These are phyloP conservation scores for Oenanthe javanica DNA, from an alignment of 140 eudicot species.

Conservation along the genomic window DNA sequence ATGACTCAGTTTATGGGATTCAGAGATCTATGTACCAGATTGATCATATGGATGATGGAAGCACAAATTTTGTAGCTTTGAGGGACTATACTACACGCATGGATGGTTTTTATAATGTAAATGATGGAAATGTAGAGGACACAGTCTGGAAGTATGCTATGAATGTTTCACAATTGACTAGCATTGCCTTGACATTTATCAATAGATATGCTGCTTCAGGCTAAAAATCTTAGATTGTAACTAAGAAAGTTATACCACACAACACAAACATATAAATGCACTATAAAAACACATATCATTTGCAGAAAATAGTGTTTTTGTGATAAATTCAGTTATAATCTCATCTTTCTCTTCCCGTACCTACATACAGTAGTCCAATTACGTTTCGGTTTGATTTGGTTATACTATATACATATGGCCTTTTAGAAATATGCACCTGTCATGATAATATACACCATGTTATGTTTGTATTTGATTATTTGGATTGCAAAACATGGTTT, in stretches of 20 bases:
- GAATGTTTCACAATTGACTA: conserved; percentile 49
- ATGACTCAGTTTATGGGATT: conserved; percentile 38
- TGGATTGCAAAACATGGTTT: too few species aligned
- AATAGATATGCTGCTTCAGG: background rate
- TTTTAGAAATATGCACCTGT: background rate
- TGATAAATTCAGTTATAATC: background rate
- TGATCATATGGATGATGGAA: conserved; percentile 16
- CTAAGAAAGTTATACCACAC: background rate
- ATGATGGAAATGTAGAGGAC: conserved; percentile 39
- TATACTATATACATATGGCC: background rate
- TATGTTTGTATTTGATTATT: background rate
- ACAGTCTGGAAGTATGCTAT: conserved; percentile 29
- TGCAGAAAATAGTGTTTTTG: background rate
- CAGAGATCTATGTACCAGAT: conserved; percentile 50
- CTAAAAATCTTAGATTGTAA: background rate
- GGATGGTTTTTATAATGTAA: conserved; percentile 47
- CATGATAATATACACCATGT: background rate
- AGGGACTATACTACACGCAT: conserved; percentile 53
- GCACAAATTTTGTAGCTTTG: conserved; percentile 50
- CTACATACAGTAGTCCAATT: background rate
- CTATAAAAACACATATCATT: background rate
- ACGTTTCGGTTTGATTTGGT: background rate
- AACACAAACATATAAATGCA: background rate
- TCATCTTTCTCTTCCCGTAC: background rate
- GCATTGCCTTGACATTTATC: conserved; percentile 36